phyloP scores from a whole-genome alignment of 2,329 filamentous ascomycete species.

The Ophiostoma novo-ulmi region DNA sequence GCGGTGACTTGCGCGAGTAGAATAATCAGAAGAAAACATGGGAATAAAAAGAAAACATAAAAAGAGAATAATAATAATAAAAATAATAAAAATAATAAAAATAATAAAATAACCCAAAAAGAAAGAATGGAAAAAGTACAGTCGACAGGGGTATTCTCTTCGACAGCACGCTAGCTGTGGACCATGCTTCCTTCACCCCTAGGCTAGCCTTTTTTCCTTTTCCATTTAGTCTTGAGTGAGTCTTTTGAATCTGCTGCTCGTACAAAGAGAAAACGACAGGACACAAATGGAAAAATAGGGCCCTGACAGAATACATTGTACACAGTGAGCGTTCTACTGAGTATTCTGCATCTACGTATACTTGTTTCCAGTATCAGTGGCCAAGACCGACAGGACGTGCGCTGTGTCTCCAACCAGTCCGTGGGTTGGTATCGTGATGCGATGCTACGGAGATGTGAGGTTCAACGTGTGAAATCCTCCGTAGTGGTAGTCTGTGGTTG shows the following conservation, averaged over 20 bases:
- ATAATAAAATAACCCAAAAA: not conserved
- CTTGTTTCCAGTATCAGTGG: not conserved
- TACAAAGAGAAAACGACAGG: not conserved
- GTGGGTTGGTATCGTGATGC: slow-evolving; percentile 15
- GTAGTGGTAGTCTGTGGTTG: not conserved
- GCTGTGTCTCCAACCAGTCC: slow-evolving; percentile 17
- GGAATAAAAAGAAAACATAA: not conserved
- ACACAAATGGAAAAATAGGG: not conserved
- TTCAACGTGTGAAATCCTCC: slow-evolving; percentile 4
- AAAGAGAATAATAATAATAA: not conserved
- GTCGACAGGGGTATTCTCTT: slow-evolving; percentile 20
- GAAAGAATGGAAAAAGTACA: not conserved
- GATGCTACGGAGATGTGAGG: slow-evolving; percentile 3
- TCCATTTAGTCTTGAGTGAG: no score
- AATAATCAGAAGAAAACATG: not conserved
- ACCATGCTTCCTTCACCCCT: slow-evolving; percentile 20
- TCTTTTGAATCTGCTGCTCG: not conserved
- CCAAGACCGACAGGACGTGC: slow-evolving; percentile 20
- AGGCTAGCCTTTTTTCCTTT: slow-evolving; percentile 10
- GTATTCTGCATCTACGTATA: no score
- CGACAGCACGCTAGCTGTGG: slow-evolving; percentile 24
- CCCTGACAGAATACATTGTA: no score
- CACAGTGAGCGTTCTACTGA: not conserved
- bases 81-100: no score
- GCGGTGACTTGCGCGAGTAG: slow-evolving; percentile 24